Evolutionary conservation across 2,329 filamentous ascomycete genomes (phyloP), one percentile per base, ranked within the genome.

Genomic region (Xylariales sp.): DNA sequence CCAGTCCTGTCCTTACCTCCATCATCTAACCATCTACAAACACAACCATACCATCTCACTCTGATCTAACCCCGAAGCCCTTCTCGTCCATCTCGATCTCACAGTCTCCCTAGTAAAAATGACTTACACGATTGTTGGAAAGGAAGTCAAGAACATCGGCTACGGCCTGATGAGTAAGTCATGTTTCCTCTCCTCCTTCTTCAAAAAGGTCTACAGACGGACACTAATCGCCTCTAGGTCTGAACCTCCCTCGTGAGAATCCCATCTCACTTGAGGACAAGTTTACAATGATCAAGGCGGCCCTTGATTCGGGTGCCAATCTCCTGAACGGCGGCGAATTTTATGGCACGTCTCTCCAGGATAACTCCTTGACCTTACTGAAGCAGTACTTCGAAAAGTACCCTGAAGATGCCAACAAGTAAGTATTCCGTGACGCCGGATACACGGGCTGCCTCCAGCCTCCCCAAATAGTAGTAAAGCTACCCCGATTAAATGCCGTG

Each of bases 261-360:
- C 54, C 59, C 2, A 9, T 71, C 76, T 14, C 75, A 75, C 50
- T 58, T 28, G 79, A 81, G 48, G 71, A 80, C 48, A 72, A 77
- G 28, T 82, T 84, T 67, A 78, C 80, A 39, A 80, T 82, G 28
- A 79, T 87, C 71, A 82, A 83, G 74, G 81, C 83, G 46, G 74
- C 83, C 3, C 74, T 85, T 4, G 71, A 71, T 16, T 53, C 65
- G 32, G 72, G 76, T 18, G 73, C 72, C 57, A 77, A 76, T 63
- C 75, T 77, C 43, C 86, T 85, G 83, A 87, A 87, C 62, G 84
- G 78, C 18, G 83, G 81, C 52, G 83, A 86, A 71, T 80, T 87
- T 66, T 88, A 88, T 73, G 86, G 86, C 39, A 71, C 76, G 3
- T 80, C 80, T 0, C 78, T 82, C 3, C 78, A 79, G 65, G 67